Base-by-base conservation (phyloP, 305 asterid species). In the Fraxinus sp. region DNA sequence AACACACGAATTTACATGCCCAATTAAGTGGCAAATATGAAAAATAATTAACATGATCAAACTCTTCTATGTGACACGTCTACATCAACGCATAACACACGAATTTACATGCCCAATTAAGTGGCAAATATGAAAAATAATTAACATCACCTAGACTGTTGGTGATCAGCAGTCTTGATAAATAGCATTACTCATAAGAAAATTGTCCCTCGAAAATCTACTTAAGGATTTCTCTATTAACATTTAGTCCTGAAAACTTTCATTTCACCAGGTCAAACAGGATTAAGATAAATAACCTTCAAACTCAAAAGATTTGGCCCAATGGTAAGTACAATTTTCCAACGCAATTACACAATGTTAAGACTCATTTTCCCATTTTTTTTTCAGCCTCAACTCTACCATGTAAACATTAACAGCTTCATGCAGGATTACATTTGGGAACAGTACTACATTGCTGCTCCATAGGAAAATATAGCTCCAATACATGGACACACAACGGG, bases 401-500 rank as follows among this genome's bases (percentile, higher is more conserved):
- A 37, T 14, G 36, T 62, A 73, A 80, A 44, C 57, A 41, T 22
- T 9, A 76, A 70, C 76, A 74, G 83, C 77, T 74, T 36, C 78
- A 68, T 55, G 62, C 44, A 33, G 37, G 52, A 80, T 52, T 30
- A 46, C 71, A 52, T 55, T 28, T 36, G 74, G 81, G 83, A 64
- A 71, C 68, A 62, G 81, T 57, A 79, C 78, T 20, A 57, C 80
- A 74, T 35, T 66, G 84, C 72, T 52, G 81, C 82, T 79, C 77
- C 80, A 78, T 78, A 74, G 82, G 32, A 86, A 84, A 84, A 78
- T 80, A 81, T 66, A 82, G 79, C 76, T 83, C 87, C 79, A 82
- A 79, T 80, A 81, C 85, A 87, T 66, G 84, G 68, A 85, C 86
- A 85, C 86, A 85, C 24, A 36, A 33, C 62, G 30, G 79, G 71